Percentiles rank a stretch among this genome's conserved stretches.
Conservation (phyloP, 176 grass and related monocot species). For the Aegilops sharonensis region DNA sequence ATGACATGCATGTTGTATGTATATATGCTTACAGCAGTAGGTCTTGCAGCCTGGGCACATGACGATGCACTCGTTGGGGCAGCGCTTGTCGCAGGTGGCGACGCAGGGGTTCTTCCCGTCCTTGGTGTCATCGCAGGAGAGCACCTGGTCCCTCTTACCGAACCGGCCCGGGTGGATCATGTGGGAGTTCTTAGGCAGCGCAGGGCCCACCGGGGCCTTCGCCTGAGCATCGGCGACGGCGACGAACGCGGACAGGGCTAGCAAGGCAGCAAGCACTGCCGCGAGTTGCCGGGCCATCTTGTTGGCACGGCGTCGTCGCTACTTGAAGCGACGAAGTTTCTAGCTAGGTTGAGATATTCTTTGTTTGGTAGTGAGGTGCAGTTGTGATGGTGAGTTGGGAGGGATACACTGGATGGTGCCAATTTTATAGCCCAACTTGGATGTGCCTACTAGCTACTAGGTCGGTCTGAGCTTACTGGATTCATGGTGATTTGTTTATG, state of each 20-base stretch:
- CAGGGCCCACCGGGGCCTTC: not conserved
- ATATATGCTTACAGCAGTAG: conserved; percentile 17
- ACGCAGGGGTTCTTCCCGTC: not conserved
- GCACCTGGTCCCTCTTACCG: conserved; percentile 14
- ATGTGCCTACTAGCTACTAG: not conserved
- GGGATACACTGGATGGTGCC: no score
- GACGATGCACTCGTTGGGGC: conserved; percentile 36
- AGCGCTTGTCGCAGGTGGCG: conserved; percentile 22
- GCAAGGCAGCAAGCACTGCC: not conserved
- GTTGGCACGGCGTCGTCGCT: not conserved
- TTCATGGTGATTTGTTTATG: no score
- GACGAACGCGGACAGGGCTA: not conserved
- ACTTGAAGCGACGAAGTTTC: not conserved
- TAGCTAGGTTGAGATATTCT: not conserved
- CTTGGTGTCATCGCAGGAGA: not conserved
- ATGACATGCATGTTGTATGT: no score
- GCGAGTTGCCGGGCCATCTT: not conserved
- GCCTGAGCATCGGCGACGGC: not conserved
- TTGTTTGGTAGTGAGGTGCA: not conserved
- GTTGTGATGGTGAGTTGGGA: not conserved
- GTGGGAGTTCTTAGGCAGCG: not conserved
- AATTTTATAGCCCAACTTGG: not conserved
- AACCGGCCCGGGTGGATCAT: not conserved
- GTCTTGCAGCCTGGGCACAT: conserved; percentile 30
- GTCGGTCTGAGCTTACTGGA: not conserved